Base-by-base conservation (phyloP, 805 yeast genomes). In the Zygoascus biomembranicola region DNA sequence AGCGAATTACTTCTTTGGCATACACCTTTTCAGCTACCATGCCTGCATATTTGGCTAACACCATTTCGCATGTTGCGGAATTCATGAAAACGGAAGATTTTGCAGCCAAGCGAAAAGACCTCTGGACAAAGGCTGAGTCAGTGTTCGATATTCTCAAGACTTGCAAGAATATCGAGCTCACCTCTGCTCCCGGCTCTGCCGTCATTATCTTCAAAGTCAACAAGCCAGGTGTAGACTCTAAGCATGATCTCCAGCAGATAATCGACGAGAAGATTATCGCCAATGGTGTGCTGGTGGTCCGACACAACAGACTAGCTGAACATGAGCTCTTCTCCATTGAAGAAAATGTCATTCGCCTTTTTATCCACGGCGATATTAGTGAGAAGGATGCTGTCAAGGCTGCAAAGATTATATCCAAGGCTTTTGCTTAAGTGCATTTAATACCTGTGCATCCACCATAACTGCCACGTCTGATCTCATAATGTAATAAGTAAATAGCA, bases 21-120 rank as follows among this genome's bases (percentile, higher is more conserved):
- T 94, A 89, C 66, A 94, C 94, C 56, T 94, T 88, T 68, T 86
- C 95, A 63, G 99, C 99, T 8, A 80, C 97, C 1, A 78, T 92
- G 66, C 98, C 99, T 11, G 95, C 97, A 23, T 92, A 86, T 69
- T 79, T 89, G 44, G 95, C 96, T 6, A 60, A 58, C 14, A 57
- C 57, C 50, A 59, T 72, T 13, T 43, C 63, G 8, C 57, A 47
- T 9, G 59, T 62, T 19, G 52, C 63, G 23, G 32, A 51, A 39
- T 53, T 64, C 23, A 51, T 50, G 11, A 61, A 61, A 55, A 46
- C 41, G 19, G 49, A 46, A n/a, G 41, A 46, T 5, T 46, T 46
- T 46, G 41, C 23, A 4, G 20, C 5, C 37, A 11, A 26, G 23
- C 49, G 5, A n/a, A 16, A 11, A 10, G 26, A 35, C 11, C 49